Percentiles rank a stretch among this genome's conserved stretches.
Conservation (phyloP, 306 rosid species). For the Lithocarpus polystachyus region DNA sequence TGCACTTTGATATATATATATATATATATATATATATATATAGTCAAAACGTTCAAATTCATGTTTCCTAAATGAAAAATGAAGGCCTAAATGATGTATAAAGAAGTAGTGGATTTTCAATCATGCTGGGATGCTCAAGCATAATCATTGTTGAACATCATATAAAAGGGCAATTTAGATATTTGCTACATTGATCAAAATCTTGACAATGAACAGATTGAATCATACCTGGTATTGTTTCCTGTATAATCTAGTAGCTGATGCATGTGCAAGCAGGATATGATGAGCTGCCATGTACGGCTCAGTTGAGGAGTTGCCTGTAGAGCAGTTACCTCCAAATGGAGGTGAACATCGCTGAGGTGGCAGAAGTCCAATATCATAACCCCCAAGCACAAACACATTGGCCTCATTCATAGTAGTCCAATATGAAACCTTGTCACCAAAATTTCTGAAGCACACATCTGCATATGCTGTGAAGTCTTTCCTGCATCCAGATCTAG, state of each 20-base stretch:
- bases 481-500: constrained; percentile 25
- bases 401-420: constrained; percentile 45
- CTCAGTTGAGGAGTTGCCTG: constrained; percentile 49
- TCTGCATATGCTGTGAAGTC: constrained; percentile 44
- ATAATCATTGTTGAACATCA: too few relatives aligned
- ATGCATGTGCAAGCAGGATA: constrained; percentile 43
- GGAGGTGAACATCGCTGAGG: constrained; percentile 39
- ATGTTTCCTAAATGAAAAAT: too few relatives aligned
- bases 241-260: constrained; percentile 32
- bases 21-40: too few relatives aligned
- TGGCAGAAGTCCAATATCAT: constrained; percentile 4
- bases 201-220: neutral
- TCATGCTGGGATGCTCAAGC: too few relatives aligned
- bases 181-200: neutral
- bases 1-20: too few relatives aligned
- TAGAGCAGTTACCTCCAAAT: constrained; percentile 19
- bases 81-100: too few relatives aligned
- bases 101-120: too few relatives aligned
- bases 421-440: constrained; percentile 54
- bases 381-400: constrained; percentile 11
- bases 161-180: too few relatives aligned
- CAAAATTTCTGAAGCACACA: constrained; percentile 53
- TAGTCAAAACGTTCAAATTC: too few relatives aligned
- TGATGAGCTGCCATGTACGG: constrained; percentile 47
- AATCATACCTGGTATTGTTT: constrained; percentile 37